These are phyloP conservation scores for Areca catechu DNA, from an alignment of 176 grass and related monocot genomes.

Conservation along the genomic window DNA sequence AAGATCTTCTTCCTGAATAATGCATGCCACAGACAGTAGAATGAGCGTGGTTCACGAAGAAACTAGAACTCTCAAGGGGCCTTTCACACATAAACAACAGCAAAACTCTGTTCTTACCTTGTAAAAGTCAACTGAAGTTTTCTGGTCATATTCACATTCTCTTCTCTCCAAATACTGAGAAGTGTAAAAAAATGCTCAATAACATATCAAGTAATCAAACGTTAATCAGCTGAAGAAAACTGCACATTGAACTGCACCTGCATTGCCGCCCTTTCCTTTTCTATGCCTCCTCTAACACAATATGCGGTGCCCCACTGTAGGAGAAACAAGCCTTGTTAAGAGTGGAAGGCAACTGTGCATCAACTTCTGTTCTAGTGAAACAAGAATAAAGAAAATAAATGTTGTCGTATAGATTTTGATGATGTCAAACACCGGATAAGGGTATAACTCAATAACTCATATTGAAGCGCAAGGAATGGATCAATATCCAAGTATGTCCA, in stretches of 20 bases:
- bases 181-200: background rate
- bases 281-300: background rate
- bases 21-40: background rate
- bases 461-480: no score
- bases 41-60: constrained; percentile 7
- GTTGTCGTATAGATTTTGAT: no score
- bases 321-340: background rate
- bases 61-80: background rate
- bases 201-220: constrained; percentile 12
- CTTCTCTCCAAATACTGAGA: constrained; percentile 85
- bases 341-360: background rate
- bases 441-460: no score
- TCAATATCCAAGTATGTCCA: no score
- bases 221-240: background rate
- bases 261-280: constrained; percentile 2
- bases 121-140: constrained; percentile 73
- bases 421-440: no score
- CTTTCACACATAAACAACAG: constrained; percentile 7
- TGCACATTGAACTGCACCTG: background rate
- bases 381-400: no score
- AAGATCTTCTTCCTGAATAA: constrained; percentile 55
- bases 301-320: background rate
- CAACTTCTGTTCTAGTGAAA: no score
- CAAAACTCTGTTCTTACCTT: constrained; percentile 28
- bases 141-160: constrained; percentile 90